Evolutionary conservation across 2,329 filamentous ascomycete genomes (phyloP), one percentile per base, ranked within the genome.

Genomic region (Sporothrix luriei): DNA sequence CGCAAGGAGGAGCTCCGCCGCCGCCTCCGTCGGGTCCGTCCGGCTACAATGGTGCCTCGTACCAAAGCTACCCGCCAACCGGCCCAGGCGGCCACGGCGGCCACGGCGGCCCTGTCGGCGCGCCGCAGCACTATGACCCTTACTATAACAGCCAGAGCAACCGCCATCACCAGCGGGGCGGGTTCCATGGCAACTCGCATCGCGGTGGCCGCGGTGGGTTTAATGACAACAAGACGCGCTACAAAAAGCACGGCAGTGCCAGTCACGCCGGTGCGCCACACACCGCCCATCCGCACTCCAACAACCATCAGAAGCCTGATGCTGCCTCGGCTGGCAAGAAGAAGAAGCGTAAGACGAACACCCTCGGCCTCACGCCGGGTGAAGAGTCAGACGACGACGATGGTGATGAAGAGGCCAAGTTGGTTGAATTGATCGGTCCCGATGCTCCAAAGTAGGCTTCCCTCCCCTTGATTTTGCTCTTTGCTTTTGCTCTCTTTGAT

Each of bases 301-400:
- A 77, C 26, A 75, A 78, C 61, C 76, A 80, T 80, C 82, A 85
- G 79, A 85, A 84, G 80, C 80, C 82, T 84, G 82, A 84, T 80
- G 79, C 80, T 75, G 77, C 80, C 75, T 80, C 79, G 70, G 80
- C 81, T 29, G 83, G 82, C 70, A 90, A 89, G 78, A 90, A 89
- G 78, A 91, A 91, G 82, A 90, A 90, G 82, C 86, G 88, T 70
- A 90, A 88, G 80, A 87, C 87, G 51, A 91, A 91, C 74, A 89
- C 88, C 1, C 83, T 93, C 29, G 91, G 91, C 46, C 82, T 94
- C 64, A 91, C 89, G 10, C 89, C 90, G 19, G 87, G 86, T 38
- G 85, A 88, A 74, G 85, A 87, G 66, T 88, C 85, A 4, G 89
- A 91, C 69, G 89, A 90, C 62, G 88, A 89, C 68, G 87, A 91